Percentiles rank a stretch among this genome's conserved stretches.
Evolutionary conservation across 2,329 filamentous ascomycete species (phyloP).

Genomic region (Lachnellula cervina): DNA sequence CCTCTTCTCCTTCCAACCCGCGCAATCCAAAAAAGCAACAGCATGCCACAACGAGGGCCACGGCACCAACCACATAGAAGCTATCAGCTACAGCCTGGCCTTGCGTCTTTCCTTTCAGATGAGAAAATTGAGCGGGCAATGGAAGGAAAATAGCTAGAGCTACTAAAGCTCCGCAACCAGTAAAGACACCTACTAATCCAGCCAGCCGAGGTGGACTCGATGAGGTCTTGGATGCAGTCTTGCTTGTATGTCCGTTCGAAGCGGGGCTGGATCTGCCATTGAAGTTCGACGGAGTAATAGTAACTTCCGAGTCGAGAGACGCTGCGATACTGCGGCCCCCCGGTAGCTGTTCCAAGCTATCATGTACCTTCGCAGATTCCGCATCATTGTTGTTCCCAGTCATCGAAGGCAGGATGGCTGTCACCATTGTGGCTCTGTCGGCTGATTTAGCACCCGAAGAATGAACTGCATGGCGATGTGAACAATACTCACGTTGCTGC

Average conservation of each 20-base stretch:
- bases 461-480: conserved; percentile 2
- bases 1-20: conserved; percentile 65
- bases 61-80: conserved; percentile 77
- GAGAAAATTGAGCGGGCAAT: conserved; percentile 72
- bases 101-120: conserved; percentile 65
- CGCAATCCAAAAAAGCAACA: conserved; percentile 76
- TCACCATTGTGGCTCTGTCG: conserved; percentile 82
- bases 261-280: conserved; percentile 12
- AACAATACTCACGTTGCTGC: conserved; percentile 66
- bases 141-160: conserved; percentile 80
- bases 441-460: conserved; percentile 1
- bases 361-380: conserved; percentile 19
- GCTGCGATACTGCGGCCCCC: conserved; percentile 53
- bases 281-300: conserved; percentile 64
- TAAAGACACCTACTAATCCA: conserved; percentile 87
- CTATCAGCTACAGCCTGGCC: conserved; percentile 72
- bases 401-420: conserved; percentile 77
- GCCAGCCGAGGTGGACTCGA: conserved; percentile 62
- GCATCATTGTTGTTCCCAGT: conserved; percentile 41
- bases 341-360: conserved; percentile 9
- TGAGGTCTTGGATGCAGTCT: conserved; percentile 19
- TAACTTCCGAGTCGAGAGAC: conserved; percentile 68
- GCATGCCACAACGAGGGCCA: conserved; percentile 67
- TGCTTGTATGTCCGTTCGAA: conserved; percentile 8
- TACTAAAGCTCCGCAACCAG: conserved; percentile 84